Evolutionary conservation across 768 basidiomycete genomes (phyloP), one percentile per base, ranked within the genome.

Genomic region (Russula emetica): DNA sequence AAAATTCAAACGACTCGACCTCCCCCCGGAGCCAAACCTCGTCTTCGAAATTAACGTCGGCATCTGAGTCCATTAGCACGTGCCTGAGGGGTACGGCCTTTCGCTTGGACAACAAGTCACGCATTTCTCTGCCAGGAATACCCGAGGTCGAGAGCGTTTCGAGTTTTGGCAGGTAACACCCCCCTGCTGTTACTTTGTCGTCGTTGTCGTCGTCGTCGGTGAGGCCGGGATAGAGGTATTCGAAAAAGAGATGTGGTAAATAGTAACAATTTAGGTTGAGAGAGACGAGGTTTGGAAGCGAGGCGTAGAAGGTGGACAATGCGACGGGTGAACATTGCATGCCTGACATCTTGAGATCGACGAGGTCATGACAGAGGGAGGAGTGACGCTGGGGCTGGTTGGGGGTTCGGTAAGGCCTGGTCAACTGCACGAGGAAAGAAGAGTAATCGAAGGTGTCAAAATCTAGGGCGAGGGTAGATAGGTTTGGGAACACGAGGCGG

Each of bases 381-480:
- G 80, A 79, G 60, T 78, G 55, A 44, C 38, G 53, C 11, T 50
- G 60, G 11, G 32, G 53, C 11, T 50, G 60, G 11, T 76, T 74
- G 5, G 75, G 74, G 44, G 75, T 72, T 1, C n/a, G n/a, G n/a
- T n/a, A n/a, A n/a, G 80, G 78, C 5, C 61, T 69, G 20, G 78
- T 72, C 26, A 89, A 77, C 55, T 78, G 76, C 38, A 70, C 63
- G 32, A 81, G 76, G 58, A 89, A 75, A 0, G 77, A 74, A 7
- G 77, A 77, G 69, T 78, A 87, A 66, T 90, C 86, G 20, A 76
- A 78, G 1, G 75, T 71, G 54, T 83, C 80, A 61, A 84, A 81
- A 67, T 87, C 81, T n/a, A 90, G 77, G 7, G 76, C 69, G 54
- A 82, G 73, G 34, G 63, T 67, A 61, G 66, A 70, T 38, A 82